A percentile compares a stretch with the other conserved stretches of the same genome.
These are phyloP conservation scores for Moelleriella libera DNA, from an alignment of 2,329 filamentous ascomycete genomes.

Conservation along the genomic window DNA sequence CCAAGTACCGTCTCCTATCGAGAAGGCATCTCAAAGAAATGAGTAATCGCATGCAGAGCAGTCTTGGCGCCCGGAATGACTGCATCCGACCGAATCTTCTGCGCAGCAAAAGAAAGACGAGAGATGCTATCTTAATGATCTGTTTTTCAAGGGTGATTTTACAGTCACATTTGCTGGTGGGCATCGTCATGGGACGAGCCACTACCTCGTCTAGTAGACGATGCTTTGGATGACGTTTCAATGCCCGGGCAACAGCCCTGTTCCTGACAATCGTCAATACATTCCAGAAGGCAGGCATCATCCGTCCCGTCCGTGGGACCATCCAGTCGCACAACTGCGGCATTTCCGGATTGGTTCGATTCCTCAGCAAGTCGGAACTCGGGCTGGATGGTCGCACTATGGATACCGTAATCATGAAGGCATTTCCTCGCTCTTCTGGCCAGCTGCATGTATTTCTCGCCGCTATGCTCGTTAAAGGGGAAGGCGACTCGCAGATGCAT, in stretches of 20 bases:
- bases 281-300: constrained; percentile 33
- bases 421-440: constrained; percentile 73
- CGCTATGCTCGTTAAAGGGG: constrained; percentile 69
- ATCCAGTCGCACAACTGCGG: constrained; percentile 19
- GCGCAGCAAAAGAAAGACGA: too few relatives aligned
- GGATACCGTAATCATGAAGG: constrained; percentile 89
- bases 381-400: constrained; percentile 93
- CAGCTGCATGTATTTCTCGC: constrained; percentile 77
- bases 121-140: neutral
- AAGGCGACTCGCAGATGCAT: constrained; percentile 89
- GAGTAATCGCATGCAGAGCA: too few relatives aligned
- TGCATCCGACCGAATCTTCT: too few relatives aligned
- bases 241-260: constrained; percentile 16
- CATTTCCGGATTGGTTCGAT: constrained; percentile 24
- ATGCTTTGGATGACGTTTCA: constrained; percentile 18
- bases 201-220: constrained; percentile 17
- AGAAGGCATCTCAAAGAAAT: too few relatives aligned
- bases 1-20: too few relatives aligned
- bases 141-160: neutral
- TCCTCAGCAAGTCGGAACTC: constrained; percentile 55
- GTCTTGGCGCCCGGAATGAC: too few relatives aligned
- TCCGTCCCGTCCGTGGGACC: constrained; percentile 15
- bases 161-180: neutral
- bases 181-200: neutral
- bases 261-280: constrained; percentile 22